Evolutionary conservation across 345 rosid genomes (phyloP), one percentile per base, ranked within the genome.

Genomic region (Leavenworthia alabamica): DNA sequence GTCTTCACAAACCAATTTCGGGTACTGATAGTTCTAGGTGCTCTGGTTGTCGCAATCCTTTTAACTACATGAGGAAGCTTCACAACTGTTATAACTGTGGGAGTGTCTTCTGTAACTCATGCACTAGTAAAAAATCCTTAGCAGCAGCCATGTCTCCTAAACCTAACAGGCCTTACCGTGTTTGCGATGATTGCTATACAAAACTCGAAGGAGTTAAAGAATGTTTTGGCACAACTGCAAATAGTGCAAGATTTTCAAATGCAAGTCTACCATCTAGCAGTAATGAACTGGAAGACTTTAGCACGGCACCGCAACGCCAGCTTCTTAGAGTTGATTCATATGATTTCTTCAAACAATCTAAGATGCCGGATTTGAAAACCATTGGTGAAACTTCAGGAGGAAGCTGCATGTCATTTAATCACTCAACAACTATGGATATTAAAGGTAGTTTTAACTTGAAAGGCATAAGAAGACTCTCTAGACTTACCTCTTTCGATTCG

Each of bases 111-210:
- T 87, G 90, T 39, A 76, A 74, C 13, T 71, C 77, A 17, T 84
- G 90, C 72, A 84, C 86, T 43, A 68, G 75, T 56, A 84, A 73
- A 66, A 82, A 72, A 52, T 72, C 85, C 3, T 61, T 74, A 28
- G 86, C 78, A 70, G 88, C 95, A 70, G 77, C 90, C 8, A 67
- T 87, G 83, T 86, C 89, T 55, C 86, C 89, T 6, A 79, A 67
- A 26, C 66, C 60, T 3, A 66, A 78, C 77, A 82, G 84, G 69
- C 77, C 83, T 66, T 75, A 74, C 68, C 86, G 85, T 36, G 90
- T 84, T 11, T 84, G 89, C 57, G 85, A 82, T 64, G 77, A 67
- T 64, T 87, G 89, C 50, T 78, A 70, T 50, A 32, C 43, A 14
- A 87, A 78, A 77, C 70, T 87, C 47, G 78, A 77, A 51, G 77